Evolutionary conservation across 352 stramenopile genomes (phyloP).

Genomic region (Pythium plurisporium): DNA sequence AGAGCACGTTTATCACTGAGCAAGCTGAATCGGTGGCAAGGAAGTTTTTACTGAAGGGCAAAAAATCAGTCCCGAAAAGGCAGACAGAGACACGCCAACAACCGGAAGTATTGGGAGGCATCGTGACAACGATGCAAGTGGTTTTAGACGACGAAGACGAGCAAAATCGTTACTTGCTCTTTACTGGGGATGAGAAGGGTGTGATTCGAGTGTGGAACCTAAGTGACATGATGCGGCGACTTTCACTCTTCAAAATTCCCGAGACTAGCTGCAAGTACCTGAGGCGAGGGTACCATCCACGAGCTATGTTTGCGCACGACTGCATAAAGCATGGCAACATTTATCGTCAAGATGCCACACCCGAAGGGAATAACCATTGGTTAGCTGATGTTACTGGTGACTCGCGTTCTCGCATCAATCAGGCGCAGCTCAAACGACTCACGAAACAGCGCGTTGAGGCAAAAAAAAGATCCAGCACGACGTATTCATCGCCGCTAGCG

Average conservation of each 20-base stretch:
- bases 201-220: slow-evolving; percentile 50
- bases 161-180: slow-evolving; percentile 39
- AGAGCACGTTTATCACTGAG: slow-evolving; percentile 26
- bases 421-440: slow-evolving; percentile 35
- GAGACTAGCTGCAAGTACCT: slow-evolving; percentile 60
- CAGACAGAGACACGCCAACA: slow-evolving; percentile 5
- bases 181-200: slow-evolving; percentile 55
- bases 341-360: not conserved
- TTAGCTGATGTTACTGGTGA: not conserved
- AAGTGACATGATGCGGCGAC: slow-evolving; percentile 37
- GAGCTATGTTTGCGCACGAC: slow-evolving; percentile 54
- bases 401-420: slow-evolving; percentile 14
- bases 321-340: slow-evolving; percentile 36
- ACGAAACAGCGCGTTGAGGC: slow-evolving; percentile 25
- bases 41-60: slow-evolving; percentile 34
- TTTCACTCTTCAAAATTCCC: slow-evolving; percentile 51
- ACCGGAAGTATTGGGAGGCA: not conserved
- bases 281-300: slow-evolving; percentile 54
- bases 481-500: not conserved
- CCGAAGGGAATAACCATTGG: not conserved
- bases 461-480: slow-evolving; percentile 18
- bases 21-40: slow-evolving; percentile 27
- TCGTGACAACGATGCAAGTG: slow-evolving; percentile 51
- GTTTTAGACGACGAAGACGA: slow-evolving; percentile 38
- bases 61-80: not conserved